Conservation (phyloP, 352 stramenopile species). For the Pythium brachiatum region DNA sequence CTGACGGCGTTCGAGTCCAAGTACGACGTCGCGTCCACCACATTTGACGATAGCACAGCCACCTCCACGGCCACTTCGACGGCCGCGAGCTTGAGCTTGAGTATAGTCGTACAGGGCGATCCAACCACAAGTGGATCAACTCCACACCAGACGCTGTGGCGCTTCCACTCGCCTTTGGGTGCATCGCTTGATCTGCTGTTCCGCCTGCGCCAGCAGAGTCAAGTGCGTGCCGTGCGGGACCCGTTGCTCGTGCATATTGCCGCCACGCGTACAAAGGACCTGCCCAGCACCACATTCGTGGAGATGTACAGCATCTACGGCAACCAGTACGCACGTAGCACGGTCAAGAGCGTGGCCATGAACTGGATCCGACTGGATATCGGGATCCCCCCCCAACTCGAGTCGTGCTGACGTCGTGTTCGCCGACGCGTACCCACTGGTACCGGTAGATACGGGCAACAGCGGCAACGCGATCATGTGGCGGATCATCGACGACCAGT, state of each 20-base stretch:
- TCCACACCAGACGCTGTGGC: slow-evolving; percentile 22
- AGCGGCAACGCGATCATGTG: background rate
- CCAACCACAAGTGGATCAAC: background rate
- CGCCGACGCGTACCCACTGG: slow-evolving; percentile 28
- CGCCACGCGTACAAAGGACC: slow-evolving; percentile 4
- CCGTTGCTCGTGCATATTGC: slow-evolving; percentile 32
- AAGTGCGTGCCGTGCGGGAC: slow-evolving; percentile 25
- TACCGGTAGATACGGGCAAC: background rate
- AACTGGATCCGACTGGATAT: slow-evolving; percentile 27
- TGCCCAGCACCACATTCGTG: slow-evolving; percentile 10
- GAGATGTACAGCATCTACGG: slow-evolving; percentile 34
- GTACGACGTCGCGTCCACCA: slow-evolving; percentile 10
- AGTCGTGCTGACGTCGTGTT: slow-evolving; percentile 21
- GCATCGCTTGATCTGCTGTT: slow-evolving; percentile 31
- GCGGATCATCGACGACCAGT: slow-evolving; percentile 6
- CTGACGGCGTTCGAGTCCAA: slow-evolving; percentile 27
- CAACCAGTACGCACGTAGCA: slow-evolving; percentile 25
- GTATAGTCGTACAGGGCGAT: slow-evolving; percentile 20
- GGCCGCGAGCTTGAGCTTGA: no score
- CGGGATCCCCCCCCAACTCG: slow-evolving; percentile 17
- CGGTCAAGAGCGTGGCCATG: background rate
- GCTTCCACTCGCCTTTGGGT: slow-evolving; percentile 16
- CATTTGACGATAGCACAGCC: slow-evolving; percentile 28
- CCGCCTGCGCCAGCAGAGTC: slow-evolving; percentile 34
- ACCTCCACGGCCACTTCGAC: no score